Conservation (phyloP, 2,329 filamentous ascomycete species). For the Calonectria multiphialidica region DNA sequence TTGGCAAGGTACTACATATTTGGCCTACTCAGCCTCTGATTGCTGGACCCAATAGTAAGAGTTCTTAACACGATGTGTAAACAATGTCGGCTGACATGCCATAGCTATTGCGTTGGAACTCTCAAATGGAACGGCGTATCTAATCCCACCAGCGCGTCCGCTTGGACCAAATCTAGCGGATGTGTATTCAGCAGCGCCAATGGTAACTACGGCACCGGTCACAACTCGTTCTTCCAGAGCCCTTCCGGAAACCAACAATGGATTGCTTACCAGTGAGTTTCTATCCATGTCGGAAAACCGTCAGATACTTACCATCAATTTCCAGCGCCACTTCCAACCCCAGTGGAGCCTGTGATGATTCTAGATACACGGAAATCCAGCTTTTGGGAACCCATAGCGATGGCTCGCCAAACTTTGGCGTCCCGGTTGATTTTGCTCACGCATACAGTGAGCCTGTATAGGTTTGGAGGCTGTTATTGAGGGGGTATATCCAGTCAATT, state of each 20-base stretch:
- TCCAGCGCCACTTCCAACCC: background rate
- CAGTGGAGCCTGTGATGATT: background rate
- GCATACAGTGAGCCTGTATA: background rate
- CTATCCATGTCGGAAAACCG: accelerated
- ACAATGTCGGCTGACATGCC: background rate
- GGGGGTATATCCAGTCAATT: background rate
- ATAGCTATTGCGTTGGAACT: background rate
- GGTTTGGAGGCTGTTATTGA: background rate
- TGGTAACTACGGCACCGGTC: background rate
- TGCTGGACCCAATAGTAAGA: constrained; percentile 5
- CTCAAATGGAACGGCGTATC: constrained; percentile 4
- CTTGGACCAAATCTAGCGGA: background rate
- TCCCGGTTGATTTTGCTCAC: background rate
- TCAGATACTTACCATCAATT: background rate
- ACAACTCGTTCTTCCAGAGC: constrained; percentile 5
- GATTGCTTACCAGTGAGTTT: background rate
- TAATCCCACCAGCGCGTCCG: background rate
- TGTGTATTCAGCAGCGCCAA: constrained; percentile 4
- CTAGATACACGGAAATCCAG: background rate
- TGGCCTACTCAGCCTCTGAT: constrained; percentile 2
- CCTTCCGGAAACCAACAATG: constrained; percentile 1
- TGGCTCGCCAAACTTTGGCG: background rate
- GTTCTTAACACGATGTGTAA: accelerated
- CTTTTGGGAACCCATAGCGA: background rate
- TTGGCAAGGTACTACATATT: background rate